Conservation (phyloP, 2,329 filamentous ascomycete species). For the Fusarium sambucinum region DNA sequence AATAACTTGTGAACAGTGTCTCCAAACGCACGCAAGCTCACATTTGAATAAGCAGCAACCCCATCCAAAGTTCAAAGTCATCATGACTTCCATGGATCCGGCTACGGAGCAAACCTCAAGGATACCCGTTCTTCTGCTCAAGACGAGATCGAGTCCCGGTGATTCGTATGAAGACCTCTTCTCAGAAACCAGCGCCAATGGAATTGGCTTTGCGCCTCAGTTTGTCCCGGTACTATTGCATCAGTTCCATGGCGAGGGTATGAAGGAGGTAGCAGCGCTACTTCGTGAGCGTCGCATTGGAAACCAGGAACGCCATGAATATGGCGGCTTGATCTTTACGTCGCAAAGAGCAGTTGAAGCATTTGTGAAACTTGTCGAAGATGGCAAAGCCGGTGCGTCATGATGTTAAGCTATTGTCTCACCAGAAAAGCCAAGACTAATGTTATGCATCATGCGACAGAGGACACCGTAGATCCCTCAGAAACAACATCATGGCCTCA, state of each 20-base stretch:
- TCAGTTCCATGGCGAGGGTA: slow-evolving; percentile 69
- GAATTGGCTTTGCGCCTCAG: slow-evolving; percentile 67
- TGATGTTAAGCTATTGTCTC: neutral
- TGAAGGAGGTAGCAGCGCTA: slow-evolving; percentile 64
- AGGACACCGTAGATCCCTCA: slow-evolving; percentile 12
- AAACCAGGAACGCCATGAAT: slow-evolving; percentile 56
- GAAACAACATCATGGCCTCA: slow-evolving; percentile 60
- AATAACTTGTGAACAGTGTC: neutral
- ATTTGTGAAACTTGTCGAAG: slow-evolving; percentile 72
- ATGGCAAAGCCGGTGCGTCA: slow-evolving; percentile 57
- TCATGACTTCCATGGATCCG: slow-evolving; percentile 27
- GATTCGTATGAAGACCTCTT: slow-evolving; percentile 81
- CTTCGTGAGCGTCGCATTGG: slow-evolving; percentile 61
- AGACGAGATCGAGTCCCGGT: slow-evolving; percentile 78
- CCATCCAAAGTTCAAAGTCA: neutral
- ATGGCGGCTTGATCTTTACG: slow-evolving; percentile 86
- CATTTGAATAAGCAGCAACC: neutral
- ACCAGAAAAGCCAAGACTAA: neutral
- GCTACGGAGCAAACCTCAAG: slow-evolving; percentile 30
- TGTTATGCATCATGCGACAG: slow-evolving; percentile 15
- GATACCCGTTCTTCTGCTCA: slow-evolving; percentile 75
- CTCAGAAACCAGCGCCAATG: slow-evolving; percentile 53
- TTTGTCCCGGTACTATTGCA: slow-evolving; percentile 86
- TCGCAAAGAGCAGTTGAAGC: slow-evolving; percentile 87
- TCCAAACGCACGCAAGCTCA: neutral